phyloP scores from a whole-genome alignment of 352 stramenopile species.

The Phytopythium chamaehyphon region DNA sequence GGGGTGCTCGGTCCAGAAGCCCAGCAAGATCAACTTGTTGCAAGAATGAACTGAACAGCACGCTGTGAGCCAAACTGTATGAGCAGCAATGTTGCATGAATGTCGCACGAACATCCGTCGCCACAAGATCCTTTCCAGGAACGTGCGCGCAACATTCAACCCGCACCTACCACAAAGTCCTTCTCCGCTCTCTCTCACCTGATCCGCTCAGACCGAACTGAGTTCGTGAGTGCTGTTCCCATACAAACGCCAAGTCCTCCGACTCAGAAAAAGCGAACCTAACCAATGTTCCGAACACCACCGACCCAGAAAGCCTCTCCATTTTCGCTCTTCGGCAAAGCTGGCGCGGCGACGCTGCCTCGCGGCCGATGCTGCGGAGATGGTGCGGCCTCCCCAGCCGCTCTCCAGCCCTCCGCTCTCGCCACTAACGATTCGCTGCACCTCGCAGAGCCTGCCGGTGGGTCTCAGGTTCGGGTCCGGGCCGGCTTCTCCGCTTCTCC shows the following conservation, averaged over 20 bases:
- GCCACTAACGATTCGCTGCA: not conserved
- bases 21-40: too few relatives aligned
- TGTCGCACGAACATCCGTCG: conserved; percentile 2
- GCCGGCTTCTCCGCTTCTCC: not conserved
- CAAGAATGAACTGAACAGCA: not conserved
- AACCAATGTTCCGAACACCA: not conserved
- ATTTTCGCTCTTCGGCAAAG: conserved; percentile 17
- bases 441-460: conserved; percentile 24
- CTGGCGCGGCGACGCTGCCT: conserved; percentile 28
- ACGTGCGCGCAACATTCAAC: conserved; percentile 5
- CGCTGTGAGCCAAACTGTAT: too few relatives aligned
- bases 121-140: conserved; percentile 24
- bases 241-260: too few relatives aligned
- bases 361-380: conserved; percentile 41
- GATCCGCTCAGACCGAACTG: too few relatives aligned
- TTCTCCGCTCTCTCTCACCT: too few relatives aligned
- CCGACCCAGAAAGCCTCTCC: not conserved
- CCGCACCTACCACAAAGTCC: not conserved
- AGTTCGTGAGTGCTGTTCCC: too few relatives aligned
- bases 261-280: too few relatives aligned
- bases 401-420: not conserved
- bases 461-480: conserved; percentile 5
- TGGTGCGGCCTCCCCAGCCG: conserved; percentile 23
- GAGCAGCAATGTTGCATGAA: too few relatives aligned
- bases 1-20: too few relatives aligned